phyloP scores from a whole-genome alignment of 2,329 filamentous ascomycete genomes.

The Pyricularia sp. region DNA sequence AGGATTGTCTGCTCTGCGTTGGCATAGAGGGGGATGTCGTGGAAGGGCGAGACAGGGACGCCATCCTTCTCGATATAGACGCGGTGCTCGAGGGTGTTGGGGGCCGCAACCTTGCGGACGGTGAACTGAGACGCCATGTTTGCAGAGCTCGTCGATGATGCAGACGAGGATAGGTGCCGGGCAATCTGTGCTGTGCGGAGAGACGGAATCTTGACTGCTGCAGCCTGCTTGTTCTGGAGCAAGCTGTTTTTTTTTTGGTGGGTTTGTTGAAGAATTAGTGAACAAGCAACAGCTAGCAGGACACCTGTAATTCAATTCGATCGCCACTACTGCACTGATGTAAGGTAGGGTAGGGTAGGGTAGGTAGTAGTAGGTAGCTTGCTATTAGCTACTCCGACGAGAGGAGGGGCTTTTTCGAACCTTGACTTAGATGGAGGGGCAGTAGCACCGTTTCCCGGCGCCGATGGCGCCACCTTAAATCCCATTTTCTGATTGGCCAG shows the following conservation, averaged over 20 bases:
- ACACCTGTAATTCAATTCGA: background rate
- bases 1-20: conserved; percentile 90
- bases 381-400: background rate
- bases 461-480: conserved; percentile 2
- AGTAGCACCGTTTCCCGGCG: conserved; percentile 3
- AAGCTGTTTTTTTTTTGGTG: background rate
- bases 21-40: conserved; percentile 96
- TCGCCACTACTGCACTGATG: background rate
- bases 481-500: background rate
- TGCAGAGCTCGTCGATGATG: conserved; percentile 10
- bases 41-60: conserved; percentile 84
- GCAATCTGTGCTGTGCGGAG: conserved; percentile 40
- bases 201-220: conserved; percentile 29
- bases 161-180: conserved; percentile 34
- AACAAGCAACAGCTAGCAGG: background rate
- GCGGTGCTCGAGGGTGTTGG: conserved; percentile 92
- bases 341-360: background rate
- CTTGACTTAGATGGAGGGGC: conserved; percentile 14
- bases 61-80: conserved; percentile 98
- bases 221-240: background rate
- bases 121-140: conserved; percentile 54
- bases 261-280: background rate
- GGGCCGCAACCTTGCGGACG: conserved; percentile 74
- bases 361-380: too few relatives aligned
- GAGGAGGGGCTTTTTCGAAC: background rate